Evolutionary conservation across 1,284 basidiomycete genomes (phyloP).

Genomic region (Spongispora temasekensis): DNA sequence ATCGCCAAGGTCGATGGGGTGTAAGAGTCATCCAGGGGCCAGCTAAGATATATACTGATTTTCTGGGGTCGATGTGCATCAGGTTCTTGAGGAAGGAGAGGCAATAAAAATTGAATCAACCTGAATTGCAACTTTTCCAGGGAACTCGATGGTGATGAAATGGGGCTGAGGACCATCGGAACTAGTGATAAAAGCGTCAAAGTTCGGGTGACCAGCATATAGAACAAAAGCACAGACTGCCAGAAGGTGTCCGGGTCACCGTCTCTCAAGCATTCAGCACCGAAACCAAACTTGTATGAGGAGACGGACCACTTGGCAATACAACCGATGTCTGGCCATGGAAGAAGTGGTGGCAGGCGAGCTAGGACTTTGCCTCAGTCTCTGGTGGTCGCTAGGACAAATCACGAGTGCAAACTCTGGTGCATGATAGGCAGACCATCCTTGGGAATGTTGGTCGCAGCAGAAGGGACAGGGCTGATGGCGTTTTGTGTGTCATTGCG

Average conservation of each 20-base stretch:
- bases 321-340: constrained; percentile 79
- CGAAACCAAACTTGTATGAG: constrained; percentile 95
- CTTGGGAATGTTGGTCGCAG: constrained; percentile 24
- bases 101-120: constrained; percentile 41
- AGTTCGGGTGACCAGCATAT: not conserved
- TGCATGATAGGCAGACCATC: constrained; percentile 43
- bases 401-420: constrained; percentile 22
- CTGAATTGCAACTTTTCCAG: constrained; percentile 87
- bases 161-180: constrained; percentile 98
- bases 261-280: constrained; percentile 89
- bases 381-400: not conserved
- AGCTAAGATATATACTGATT: constrained; percentile 88
- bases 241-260: constrained; percentile 92
- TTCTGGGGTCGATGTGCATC: constrained; percentile 54
- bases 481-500: constrained; percentile 19
- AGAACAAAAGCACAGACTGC: constrained; percentile 73
- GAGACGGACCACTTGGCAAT: constrained; percentile 97
- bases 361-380: constrained; percentile 19
- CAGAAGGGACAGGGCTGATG: constrained; percentile 17
- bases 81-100: not conserved
- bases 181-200: too few relatives aligned
- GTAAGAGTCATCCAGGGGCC: constrained; percentile 92
- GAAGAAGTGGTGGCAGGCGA: constrained; percentile 51
- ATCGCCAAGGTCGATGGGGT: constrained; percentile 92
- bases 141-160: constrained; percentile 92